Evolutionary conservation across 257 asterid genomes (phyloP), one percentile per base, ranked within the genome.

Genomic region (Cruciata laevipes): DNA sequence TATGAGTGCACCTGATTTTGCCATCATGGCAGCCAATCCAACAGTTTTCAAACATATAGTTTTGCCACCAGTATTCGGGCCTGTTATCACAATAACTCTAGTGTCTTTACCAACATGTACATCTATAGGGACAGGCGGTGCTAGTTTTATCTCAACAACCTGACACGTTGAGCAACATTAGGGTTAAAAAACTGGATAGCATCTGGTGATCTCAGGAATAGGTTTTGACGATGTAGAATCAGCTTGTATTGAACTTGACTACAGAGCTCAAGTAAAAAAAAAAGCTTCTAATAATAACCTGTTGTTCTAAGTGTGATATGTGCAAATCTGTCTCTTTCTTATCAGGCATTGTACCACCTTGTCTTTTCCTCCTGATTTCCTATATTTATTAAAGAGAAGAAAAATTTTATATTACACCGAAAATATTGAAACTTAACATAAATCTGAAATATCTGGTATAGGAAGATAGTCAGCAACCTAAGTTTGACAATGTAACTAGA

Each of bases 1-100:
- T 60, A 35, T 63, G 18, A 44, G 66, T 63, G 61, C 75, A 91
- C 99, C 99, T 75, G 99, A 94, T 79, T 90, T 94, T 74, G 99
- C 99, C 99, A 94, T 94, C 97, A 94, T 81, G 67, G 89, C 94
- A 78, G 99, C 99, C 87, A 94, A 82, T 66, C 95, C 99, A 76
- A 90, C 79, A 63, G 97, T 94, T 85, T 94, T 94, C 86, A 94
- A 83, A 76, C 89, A 84, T 77, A 94, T 88, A 79, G 99, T 94
- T 84, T 94, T 94, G 73, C 99, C 99, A 60, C 99, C 99, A 49
- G 99, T 94, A 76, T 94, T 94, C 31, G 99, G 99, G 71, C 99
- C 99, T 31, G 97, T 90, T 77, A 94, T 84, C 32, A 90, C 86
- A 58, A 90, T 69, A 66, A 90, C 99, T 73, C 85, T 85, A 60